Percentiles rank a stretch among this genome's conserved stretches.
Evolutionary conservation across 106 monocot genomes (phyloP).

Genomic region (Apostasia ramifera): DNA sequence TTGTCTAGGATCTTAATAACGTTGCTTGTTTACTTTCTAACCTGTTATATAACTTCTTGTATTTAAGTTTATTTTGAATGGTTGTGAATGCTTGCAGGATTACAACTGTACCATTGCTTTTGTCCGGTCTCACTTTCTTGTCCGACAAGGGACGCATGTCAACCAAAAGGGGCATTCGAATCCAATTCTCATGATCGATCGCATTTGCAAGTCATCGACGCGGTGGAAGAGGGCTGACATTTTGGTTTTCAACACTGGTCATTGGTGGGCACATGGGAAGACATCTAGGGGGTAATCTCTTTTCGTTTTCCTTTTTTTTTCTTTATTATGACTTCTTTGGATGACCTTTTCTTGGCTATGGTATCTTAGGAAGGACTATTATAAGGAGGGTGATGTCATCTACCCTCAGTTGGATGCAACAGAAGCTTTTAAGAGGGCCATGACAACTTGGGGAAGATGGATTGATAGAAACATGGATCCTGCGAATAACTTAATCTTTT

Average conservation of each 20-base stretch:
- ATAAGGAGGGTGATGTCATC: slow-evolving; percentile 60
- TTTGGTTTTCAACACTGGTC: slow-evolving; percentile 90
- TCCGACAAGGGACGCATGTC: slow-evolving; percentile 55
- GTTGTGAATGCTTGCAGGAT: slow-evolving; percentile 40
- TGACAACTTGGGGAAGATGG: slow-evolving; percentile 89
- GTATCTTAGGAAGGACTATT: slow-evolving; percentile 70
- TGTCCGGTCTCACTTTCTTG: slow-evolving; percentile 88
- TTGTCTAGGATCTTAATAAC: too few relatives aligned
- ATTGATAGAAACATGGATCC: slow-evolving; percentile 69
- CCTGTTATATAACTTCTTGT: too few relatives aligned
- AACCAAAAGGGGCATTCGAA: slow-evolving; percentile 52
- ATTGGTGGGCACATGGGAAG: slow-evolving; percentile 98
- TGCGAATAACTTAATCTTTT: slow-evolving; percentile 55
- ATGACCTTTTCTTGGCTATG: not conserved
- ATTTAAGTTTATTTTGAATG: not conserved
- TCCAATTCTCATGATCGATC: slow-evolving; percentile 74
- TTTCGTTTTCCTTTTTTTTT: not conserved
- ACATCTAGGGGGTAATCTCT: slow-evolving; percentile 74
- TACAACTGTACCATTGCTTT: slow-evolving; percentile 82
- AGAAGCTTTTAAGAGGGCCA: slow-evolving; percentile 75
- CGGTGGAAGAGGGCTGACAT: slow-evolving; percentile 87
- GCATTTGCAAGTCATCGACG: slow-evolving; percentile 65
- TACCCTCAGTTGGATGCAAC: slow-evolving; percentile 73
- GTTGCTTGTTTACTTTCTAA: too few relatives aligned
- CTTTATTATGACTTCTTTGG: not conserved